Evolutionary conservation across 208 protist genomes (phyloP), one percentile per base, ranked within the genome.

Genomic region (Acanthamoeba sp.): DNA sequence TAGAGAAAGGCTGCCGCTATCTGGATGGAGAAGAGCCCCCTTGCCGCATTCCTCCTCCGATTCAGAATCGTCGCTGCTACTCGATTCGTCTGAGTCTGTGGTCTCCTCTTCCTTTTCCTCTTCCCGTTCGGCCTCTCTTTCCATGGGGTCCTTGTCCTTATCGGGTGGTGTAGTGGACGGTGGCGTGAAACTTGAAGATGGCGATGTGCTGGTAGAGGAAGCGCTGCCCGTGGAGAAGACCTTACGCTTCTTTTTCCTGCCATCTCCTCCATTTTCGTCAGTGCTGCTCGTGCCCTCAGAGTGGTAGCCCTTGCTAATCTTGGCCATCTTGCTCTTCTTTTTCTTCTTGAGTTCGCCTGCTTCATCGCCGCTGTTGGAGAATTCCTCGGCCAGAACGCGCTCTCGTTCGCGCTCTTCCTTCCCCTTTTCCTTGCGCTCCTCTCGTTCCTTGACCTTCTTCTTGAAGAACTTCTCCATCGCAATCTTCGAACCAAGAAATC

Each of bases 401-500:
- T 88, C 40, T 29, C 27, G 78, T 38, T 52, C 34, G 22, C 50
- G 24, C 9, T 55, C 42, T 55, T 88, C 78, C 78, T 88, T 55
- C 50, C n/a, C 38, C 78, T 59, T 88, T 20, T 88, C 42, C 50
- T 59, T 88, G 29, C 29, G 29, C 36, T 88, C 42, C 50, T n/a
- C 78, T 18, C 40, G 27, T 38, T 88, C 50, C 34, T 88, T 45
- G 1, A 88, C 14, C 78, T 88, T 88, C 78, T 88, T 76, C 66
- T 76, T 76, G 66, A 76, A 76, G 29, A 76, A 76, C 66, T 76
- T 76, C 29, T 76, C 66, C 66, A 76, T 76, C 10, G 66, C 29
- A 3, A 76, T 9, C 66, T 76, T 76, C 22, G 66, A 76, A 9
- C 66, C 29, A 4, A 34, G 29, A 76, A 76, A 76, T 29, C 22